Base-by-base conservation (phyloP, 169 alveolate species). In the Amoebophrya sp. region DNA sequence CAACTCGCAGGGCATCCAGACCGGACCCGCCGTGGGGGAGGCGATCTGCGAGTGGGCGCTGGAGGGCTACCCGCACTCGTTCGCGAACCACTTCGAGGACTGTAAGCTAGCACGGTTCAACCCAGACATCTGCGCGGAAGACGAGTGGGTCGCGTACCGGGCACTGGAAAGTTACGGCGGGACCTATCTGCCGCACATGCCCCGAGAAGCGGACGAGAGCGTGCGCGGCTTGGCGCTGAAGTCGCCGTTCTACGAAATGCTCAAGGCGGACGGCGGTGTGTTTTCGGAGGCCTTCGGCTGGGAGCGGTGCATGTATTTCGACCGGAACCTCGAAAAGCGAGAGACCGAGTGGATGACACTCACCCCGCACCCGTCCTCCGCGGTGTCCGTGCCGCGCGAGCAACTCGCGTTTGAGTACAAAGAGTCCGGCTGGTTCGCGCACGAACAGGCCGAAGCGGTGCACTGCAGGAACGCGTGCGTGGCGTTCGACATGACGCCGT, bases 1-100 rank as follows among this genome's bases (percentile, higher is more conserved):
- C 91, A 89, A 89, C 58, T 89, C 91, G 48, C 91, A 89, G 88
- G 91, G 91, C 48, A 45, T 89, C 10, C 91, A 89, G 39, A 31
- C 50, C 41, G 91, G 91, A n/a, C 88, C 91, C 15, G 91, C 43
- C 26, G 91, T 69, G 29, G 91, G 91, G 39, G 39, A 10, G 40
- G 91, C 91, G 23, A 34, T 43, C n/a, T 41, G 88, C 26, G 88
- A 89, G 45, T 89, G 91, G 91, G 34, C 41, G 20, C 88, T 89
- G 26, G 67, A 89, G 20, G 91, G 91, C 0, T 89, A 89, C 41
- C 91, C 91, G 23, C 67, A n/a, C n/a, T 10, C 42, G 10, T 89
- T 89, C 38, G 26, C 31, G 45, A 40, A 89, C 88, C 88, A 89
- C 48, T 89, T 89, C 31, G 91, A 43, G 88, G 88, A 16, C 41